phyloP scores from a whole-genome alignment of 768 basidiomycete genomes.

The Tricholoma flavovirens region DNA sequence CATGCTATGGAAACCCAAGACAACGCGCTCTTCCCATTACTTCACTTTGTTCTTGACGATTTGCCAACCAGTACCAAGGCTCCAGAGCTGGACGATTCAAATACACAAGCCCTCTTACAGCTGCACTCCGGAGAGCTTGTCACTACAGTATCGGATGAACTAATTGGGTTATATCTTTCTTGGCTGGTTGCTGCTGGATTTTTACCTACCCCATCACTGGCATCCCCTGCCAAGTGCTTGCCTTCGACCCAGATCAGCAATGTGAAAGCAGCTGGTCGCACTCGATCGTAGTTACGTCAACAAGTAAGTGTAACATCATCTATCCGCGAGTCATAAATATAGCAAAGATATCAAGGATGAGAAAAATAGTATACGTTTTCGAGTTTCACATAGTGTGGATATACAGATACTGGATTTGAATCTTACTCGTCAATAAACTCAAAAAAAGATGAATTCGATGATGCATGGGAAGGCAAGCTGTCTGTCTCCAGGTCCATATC shows the following conservation, averaged over 20 bases:
- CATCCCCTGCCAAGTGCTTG: slow-evolving; percentile 35
- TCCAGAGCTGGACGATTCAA: slow-evolving; percentile 82
- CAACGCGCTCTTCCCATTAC: slow-evolving; percentile 93
- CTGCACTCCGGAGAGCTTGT: slow-evolving; percentile 32
- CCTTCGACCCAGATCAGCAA: slow-evolving; percentile 38
- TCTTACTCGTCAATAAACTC: background rate
- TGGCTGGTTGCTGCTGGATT: slow-evolving; percentile 90
- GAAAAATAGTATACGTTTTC: background rate
- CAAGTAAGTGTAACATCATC: no score
- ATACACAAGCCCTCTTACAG: slow-evolving; percentile 62
- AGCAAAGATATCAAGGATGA: no score
- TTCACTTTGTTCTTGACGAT: slow-evolving; percentile 97
- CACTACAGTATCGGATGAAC: slow-evolving; percentile 63
- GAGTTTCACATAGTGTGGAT: background rate
- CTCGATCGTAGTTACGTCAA: slow-evolving; percentile 36
- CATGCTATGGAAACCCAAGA: slow-evolving; percentile 94
- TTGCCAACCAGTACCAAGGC: slow-evolving; percentile 95
- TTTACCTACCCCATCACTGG: slow-evolving; percentile 49
- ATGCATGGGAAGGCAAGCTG: background rate
- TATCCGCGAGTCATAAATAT: no score
- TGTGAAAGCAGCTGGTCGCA: slow-evolving; percentile 66
- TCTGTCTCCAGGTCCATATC: background rate
- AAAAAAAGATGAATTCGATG: background rate
- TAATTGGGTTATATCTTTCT: slow-evolving; percentile 85
- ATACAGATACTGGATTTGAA: background rate